Base-by-base conservation (phyloP, 1,139 yeast genomes). In the Sugiyamaella neomexicana region DNA sequence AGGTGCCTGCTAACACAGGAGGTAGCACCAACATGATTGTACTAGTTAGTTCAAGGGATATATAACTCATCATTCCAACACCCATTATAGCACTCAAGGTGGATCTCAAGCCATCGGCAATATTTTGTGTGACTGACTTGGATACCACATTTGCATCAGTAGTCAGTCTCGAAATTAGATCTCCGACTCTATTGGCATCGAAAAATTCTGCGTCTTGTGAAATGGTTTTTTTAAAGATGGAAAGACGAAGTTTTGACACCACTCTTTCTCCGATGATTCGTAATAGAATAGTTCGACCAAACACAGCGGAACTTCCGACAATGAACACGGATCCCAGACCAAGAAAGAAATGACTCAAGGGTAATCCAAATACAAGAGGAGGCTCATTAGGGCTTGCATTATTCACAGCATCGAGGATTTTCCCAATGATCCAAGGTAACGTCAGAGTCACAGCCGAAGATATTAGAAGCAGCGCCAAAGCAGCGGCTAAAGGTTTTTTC, bases 171-270 rank as follows among this genome's bases (percentile, higher is more conserved):
- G 97, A 89, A 48, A 93, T 89, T 66, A 93, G 76, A 68, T 93
- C 99, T 42, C 98, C 99, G 1, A 91, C 95, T 66, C 93, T 85
- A 58, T 95, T 91, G 16, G 87, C 84, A 67, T 93, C 98, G 67
- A 88, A 93, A 68, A 93, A 93, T 68, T 88, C 93, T 54, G 95
- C 87, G 70, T 93, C 98, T 66, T 90, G 97, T 25, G 85, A 80
- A 59, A 91, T 75, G 4, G 93, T 85, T 59, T 82, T 84, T 69
- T 82, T 82, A 72, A 89, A 89, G 42, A 91, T 80, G 50, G 82
- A 77, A 1, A 95, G 79, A 60, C 99, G 78, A 54, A 93, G 74
- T 57, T 96, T 76, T 5, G 96, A 89, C 5, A 91, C 96, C 37
- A 93, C 74, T 58, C 88, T 80, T 69, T 93, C 99, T 56, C 97